These are phyloP conservation scores for Micromonas pusilla DNA, from an alignment of 139 green algal genomes.

Conservation along the genomic window DNA sequence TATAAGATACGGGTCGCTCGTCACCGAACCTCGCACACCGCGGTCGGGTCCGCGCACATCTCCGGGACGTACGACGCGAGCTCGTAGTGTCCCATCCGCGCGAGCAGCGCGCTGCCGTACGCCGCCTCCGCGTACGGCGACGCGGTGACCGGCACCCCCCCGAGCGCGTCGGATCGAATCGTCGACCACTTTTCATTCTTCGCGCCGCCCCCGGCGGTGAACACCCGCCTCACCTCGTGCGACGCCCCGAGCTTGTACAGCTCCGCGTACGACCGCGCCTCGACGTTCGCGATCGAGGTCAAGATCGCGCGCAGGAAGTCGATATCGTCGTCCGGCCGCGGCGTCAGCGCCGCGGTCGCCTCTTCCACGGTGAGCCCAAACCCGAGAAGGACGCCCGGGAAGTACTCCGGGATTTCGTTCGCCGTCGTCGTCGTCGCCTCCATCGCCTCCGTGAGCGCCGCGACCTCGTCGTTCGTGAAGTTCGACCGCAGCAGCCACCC, in stretches of 20 bases:
- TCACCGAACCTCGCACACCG: no score
- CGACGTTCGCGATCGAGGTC: conserved; percentile 71
- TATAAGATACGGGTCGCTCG: background rate
- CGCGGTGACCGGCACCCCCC: background rate
- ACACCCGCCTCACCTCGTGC: conserved; percentile 44
- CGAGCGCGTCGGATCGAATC: conserved; percentile 5
- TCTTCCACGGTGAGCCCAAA: conserved; percentile 88
- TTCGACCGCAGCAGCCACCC: conserved; percentile 71
- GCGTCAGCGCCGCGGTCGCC: conserved; percentile 48
- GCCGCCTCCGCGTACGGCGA: conserved; percentile 6
- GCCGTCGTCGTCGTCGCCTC: conserved; percentile 39
- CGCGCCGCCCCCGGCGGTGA: conserved; percentile 69
- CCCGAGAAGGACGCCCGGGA: conserved; percentile 46
- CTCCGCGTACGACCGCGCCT: conserved; percentile 59
- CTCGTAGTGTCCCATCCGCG: background rate
- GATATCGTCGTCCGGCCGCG: conserved; percentile 37
- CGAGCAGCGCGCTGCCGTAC: conserved; percentile 25
- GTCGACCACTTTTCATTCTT: conserved; percentile 28
- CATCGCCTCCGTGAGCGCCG: conserved; percentile 51
- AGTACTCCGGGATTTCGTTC: conserved; percentile 75
- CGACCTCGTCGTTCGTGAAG: conserved; percentile 69
- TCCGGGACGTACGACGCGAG: background rate
- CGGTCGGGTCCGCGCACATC: no score
- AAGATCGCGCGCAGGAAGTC: conserved; percentile 59
- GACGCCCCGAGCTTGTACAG: conserved; percentile 60